Evolutionary conservation across 352 stramenopile species (phyloP).

Genomic region (Phytopythium vexans): DNA sequence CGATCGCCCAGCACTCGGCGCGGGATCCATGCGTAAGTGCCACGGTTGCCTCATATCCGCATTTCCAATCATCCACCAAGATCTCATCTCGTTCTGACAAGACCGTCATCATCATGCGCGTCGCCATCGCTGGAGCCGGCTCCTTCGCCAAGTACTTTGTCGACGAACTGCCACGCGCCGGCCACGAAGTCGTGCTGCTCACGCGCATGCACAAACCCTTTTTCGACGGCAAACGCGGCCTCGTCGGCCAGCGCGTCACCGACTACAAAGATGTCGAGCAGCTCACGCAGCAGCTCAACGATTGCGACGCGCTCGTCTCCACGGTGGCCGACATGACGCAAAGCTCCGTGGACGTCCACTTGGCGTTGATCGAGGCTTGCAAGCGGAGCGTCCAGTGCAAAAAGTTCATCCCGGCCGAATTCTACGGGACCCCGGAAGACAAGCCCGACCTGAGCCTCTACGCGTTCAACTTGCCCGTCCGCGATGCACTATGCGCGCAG

Average conservation of each 20-base stretch:
- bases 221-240: constrained; percentile 24
- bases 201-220: constrained; percentile 32
- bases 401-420: constrained; percentile 43
- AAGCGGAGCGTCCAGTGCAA: constrained; percentile 33
- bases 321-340: constrained; percentile 13
- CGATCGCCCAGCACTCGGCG: too few species aligned
- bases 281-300: constrained; percentile 13
- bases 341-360: constrained; percentile 12
- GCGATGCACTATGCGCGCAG: constrained; percentile 18
- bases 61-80: too few species aligned
- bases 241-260: constrained; percentile 26
- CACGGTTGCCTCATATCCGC: too few species aligned
- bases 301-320: constrained; percentile 31
- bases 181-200: constrained; percentile 31
- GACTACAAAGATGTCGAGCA: constrained; percentile 22
- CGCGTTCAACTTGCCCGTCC: constrained; percentile 8
- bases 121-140: constrained; percentile 29
- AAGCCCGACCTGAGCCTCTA: constrained; percentile 12
- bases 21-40: too few species aligned
- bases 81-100: too few species aligned
- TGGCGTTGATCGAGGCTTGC: constrained; percentile 27
- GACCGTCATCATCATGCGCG: constrained; percentile 25
- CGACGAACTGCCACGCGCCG: constrained; percentile 16
- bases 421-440: constrained; percentile 24
- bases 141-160: constrained; percentile 29